A percentile compares a stretch with the other conserved stretches of the same genome.
These are phyloP conservation scores for Stellera chamaejasme DNA, from an alignment of 345 rosid genomes.

Conservation along the genomic window DNA sequence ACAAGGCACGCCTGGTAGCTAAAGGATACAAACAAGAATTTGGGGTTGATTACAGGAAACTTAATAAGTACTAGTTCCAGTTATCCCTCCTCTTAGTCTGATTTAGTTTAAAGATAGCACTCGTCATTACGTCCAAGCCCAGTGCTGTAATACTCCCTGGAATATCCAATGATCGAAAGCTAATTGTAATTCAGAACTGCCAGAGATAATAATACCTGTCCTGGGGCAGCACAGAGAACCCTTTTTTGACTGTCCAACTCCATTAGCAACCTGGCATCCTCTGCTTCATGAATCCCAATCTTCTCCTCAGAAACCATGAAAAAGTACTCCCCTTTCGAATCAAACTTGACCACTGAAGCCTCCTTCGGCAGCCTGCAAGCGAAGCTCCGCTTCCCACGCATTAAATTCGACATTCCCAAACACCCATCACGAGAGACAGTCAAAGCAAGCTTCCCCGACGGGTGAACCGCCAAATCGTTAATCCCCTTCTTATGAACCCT, in stretches of 20 bases:
- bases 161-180: too few relatives aligned
- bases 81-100: too few relatives aligned
- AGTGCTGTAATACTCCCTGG: too few relatives aligned
- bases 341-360: conserved; percentile 57
- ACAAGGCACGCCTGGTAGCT: too few relatives aligned
- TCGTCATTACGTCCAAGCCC: too few relatives aligned
- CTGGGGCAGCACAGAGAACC: conserved; percentile 75
- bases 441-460: conserved; percentile 77
- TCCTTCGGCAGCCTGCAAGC: conserved; percentile 66
- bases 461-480: conserved; percentile 69
- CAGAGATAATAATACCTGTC: conserved; percentile 42
- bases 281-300: conserved; percentile 69
- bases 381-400: conserved; percentile 82
- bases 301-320: conserved; percentile 57
- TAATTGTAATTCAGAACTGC: too few relatives aligned
- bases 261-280: conserved; percentile 68
- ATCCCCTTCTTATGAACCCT: conserved; percentile 57
- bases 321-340: conserved; percentile 51
- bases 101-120: too few relatives aligned
- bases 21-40: too few relatives aligned
- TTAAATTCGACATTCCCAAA: conserved; percentile 78
- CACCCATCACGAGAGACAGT: conserved; percentile 77
- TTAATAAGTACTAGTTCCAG: too few relatives aligned
- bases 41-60: too few relatives aligned
- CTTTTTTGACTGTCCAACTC: conserved; percentile 56